These are phyloP conservation scores for Cyclotella sp. DNA, from an alignment of 108 stramenopile species.

Conservation along the genomic window DNA sequence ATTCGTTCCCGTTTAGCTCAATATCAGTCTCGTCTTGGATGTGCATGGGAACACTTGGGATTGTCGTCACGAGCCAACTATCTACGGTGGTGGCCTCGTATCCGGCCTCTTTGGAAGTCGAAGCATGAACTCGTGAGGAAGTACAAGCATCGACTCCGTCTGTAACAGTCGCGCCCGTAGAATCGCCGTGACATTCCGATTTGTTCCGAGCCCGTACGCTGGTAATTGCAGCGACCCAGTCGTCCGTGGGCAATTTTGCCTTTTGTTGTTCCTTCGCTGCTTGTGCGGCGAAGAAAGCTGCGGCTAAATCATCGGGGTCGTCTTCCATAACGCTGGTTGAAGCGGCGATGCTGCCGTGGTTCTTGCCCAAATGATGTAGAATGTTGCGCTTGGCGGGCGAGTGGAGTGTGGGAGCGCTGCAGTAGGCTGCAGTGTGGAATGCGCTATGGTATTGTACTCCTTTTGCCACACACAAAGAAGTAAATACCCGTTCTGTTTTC, in stretches of 20 bases:
- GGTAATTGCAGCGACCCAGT: conserved; percentile 35
- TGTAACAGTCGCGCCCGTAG: no score
- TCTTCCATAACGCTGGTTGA: conserved; percentile 18
- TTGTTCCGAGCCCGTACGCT: neutral
- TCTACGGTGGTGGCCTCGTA: neutral
- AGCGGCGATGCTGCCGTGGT: no score
- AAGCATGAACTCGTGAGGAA: no score
- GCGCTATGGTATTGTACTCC: no score
- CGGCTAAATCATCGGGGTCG: conserved; percentile 41
- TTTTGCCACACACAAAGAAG: no score
- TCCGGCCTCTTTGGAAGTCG: neutral
- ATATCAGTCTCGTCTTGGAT: neutral
- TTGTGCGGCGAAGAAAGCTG: conserved; percentile 45
- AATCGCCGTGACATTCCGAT: neutral
- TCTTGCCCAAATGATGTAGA: no score
- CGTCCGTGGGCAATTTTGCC: conserved; percentile 35
- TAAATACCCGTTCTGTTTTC: no score
- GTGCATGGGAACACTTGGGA: neutral
- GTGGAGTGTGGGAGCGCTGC: no score
- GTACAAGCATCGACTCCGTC: no score
- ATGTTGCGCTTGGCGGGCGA: no score
- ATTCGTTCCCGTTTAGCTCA: neutral
- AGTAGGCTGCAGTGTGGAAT: no score
- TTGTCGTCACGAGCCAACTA: conserved; percentile 3
- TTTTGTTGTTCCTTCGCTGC: conserved; percentile 35